Evolutionary conservation across 495 filamentous ascomycete species (phyloP).

Genomic region (Pyrenopolyporus hunteri): DNA sequence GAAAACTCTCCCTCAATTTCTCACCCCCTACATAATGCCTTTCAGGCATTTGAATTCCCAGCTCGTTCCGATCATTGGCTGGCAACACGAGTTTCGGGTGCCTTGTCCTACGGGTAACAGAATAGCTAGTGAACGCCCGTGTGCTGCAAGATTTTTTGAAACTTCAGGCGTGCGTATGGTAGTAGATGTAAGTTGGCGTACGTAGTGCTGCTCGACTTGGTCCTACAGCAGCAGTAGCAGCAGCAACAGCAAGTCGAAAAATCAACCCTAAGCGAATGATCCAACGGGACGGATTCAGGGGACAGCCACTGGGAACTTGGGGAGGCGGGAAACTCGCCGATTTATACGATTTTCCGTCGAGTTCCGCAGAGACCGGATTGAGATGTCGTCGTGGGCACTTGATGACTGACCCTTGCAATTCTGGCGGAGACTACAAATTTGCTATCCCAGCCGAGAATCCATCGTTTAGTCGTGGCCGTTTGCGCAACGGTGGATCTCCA

Average conservation of each 20-base stretch:
- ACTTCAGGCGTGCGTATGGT: conserved; percentile 5
- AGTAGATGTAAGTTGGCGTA: conserved; percentile 3
- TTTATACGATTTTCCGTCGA: conserved; percentile 10
- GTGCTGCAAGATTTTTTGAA: conserved; percentile 14
- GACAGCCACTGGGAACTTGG: no score
- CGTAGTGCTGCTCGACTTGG: conserved; percentile 5
- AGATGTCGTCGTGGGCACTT: conserved; percentile 15
- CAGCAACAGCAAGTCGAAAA: conserved; percentile 2
- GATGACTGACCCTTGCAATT: conserved; percentile 29
- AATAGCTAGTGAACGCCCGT: conserved; percentile 4
- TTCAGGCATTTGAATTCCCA: neutral
- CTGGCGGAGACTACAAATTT: conserved; percentile 28
- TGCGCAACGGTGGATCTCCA: conserved; percentile 33
- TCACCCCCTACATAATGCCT: neutral
- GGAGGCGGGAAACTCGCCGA: neutral
- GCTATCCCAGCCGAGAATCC: conserved; percentile 27
- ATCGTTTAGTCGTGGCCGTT: conserved; percentile 29
- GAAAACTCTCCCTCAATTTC: neutral
- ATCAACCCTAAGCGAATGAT: neutral
- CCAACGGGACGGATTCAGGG: neutral
- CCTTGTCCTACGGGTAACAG: conserved; percentile 12
- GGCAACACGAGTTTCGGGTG: conserved; percentile 16
- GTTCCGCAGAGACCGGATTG: conserved; percentile 4
- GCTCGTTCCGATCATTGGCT: neutral
- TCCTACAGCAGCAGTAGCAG: conserved; percentile 1